These are phyloP conservation scores for Lactarius hatsudake DNA, from an alignment of 768 basidiomycete species.

Conservation along the genomic window DNA sequence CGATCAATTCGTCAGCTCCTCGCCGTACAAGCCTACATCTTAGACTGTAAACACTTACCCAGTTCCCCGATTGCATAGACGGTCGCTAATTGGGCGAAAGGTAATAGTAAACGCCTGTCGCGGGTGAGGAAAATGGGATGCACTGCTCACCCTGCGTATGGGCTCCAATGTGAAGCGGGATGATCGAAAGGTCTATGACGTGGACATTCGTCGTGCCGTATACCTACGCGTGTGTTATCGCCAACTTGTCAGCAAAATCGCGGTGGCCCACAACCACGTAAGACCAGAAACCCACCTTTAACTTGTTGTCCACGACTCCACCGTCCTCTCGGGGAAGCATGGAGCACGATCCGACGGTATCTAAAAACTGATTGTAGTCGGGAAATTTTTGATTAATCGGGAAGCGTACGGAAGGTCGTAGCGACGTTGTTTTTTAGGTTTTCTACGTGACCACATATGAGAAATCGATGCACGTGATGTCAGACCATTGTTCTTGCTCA, in stretches of 20 bases:
- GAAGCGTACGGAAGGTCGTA: slow-evolving; percentile 16
- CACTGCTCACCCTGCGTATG: slow-evolving; percentile 26
- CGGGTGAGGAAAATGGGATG: neutral
- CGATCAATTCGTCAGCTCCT: neutral
- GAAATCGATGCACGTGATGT: neutral
- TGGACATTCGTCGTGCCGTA: slow-evolving; percentile 35
- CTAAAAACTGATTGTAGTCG: neutral
- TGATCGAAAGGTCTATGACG: slow-evolving; percentile 33
- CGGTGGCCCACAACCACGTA: neutral
- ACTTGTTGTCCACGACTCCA: slow-evolving; percentile 25
- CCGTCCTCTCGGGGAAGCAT: slow-evolving; percentile 26
- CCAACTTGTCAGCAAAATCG: neutral
- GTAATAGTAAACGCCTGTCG: neutral
- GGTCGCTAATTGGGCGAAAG: slow-evolving; percentile 10
- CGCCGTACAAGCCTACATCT: neutral
- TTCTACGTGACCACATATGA: neutral
- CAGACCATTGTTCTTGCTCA: neutral
- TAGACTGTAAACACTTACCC: slow-evolving; percentile 1
- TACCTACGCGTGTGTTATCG: slow-evolving; percentile 21
- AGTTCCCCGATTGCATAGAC: slow-evolving; percentile 26
- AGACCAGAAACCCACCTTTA: slow-evolving; percentile 14
- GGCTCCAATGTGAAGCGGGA: slow-evolving; percentile 32
- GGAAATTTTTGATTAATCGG: too few relatives aligned
- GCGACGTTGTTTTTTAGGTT: neutral
- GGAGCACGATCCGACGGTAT: slow-evolving; percentile 21